Evolutionary conservation across 495 filamentous ascomycete genomes (phyloP).

Genomic region (Talaromyces adpressus): DNA sequence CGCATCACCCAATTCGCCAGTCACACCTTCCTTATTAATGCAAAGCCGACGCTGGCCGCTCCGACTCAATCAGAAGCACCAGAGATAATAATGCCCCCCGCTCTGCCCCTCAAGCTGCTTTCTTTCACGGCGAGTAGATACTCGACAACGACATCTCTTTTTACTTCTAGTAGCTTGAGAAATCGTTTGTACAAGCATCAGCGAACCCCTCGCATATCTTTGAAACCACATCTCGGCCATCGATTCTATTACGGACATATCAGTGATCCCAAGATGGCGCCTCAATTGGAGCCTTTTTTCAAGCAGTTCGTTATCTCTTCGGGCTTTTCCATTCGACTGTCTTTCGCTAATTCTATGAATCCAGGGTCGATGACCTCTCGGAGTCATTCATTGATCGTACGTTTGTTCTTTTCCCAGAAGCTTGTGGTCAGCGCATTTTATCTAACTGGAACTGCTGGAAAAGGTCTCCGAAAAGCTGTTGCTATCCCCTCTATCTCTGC

Average conservation of each 20-base stretch:
- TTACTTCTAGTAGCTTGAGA: not conserved
- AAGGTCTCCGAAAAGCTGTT: constrained; percentile 77
- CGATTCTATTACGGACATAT: constrained; percentile 40
- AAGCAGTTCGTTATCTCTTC: constrained; percentile 49
- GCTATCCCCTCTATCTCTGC: constrained; percentile 94
- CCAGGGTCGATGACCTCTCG: constrained; percentile 69
- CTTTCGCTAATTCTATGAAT: not conserved
- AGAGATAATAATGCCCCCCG: constrained; percentile 3
- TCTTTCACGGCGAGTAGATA: not conserved
- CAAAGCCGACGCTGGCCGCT: constrained; percentile 1
- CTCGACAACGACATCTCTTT: not conserved
- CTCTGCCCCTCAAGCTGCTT: constrained; percentile 7
- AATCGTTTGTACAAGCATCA: constrained; percentile 1
- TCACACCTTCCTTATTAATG: not conserved
- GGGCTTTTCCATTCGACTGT: not conserved
- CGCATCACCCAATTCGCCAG: not conserved
- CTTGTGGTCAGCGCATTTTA: not conserved
- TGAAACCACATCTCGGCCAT: constrained; percentile 10
- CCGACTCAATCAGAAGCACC: not conserved
- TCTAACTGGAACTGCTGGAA: constrained; percentile 6
- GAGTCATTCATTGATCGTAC: constrained; percentile 81
- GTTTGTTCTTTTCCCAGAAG: constrained; percentile 15
- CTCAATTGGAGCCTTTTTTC: constrained; percentile 76
- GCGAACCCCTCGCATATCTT: constrained; percentile 11
- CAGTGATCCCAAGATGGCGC: constrained; percentile 64